These are phyloP conservation scores for Allium fistulosum DNA, from an alignment of 106 monocot genomes.

Conservation along the genomic window DNA sequence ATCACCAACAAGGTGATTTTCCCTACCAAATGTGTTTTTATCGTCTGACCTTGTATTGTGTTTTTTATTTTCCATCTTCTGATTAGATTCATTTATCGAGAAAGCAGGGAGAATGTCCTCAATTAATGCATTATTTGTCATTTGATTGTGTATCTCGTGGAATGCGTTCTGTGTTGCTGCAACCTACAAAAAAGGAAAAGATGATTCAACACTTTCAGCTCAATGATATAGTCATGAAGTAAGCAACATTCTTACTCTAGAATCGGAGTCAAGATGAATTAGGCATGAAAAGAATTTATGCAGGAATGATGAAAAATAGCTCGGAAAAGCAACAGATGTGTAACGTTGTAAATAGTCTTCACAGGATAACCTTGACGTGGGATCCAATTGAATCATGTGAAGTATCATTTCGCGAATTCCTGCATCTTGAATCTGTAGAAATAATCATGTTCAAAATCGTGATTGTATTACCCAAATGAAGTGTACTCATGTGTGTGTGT, in stretches of 20 bases:
- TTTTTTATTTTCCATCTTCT: constrained; percentile 10
- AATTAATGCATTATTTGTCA: constrained; percentile 31
- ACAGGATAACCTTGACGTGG: constrained; percentile 72
- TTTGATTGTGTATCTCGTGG: constrained; percentile 58
- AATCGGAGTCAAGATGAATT: constrained; percentile 82
- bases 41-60: constrained; percentile 10
- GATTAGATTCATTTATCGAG: constrained; percentile 20
- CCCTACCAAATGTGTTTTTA: constrained; percentile 10
- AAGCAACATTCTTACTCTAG: constrained; percentile 43
- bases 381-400: constrained; percentile 99
- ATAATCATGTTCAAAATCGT: neutral
- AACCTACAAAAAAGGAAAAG: constrained; percentile 43
- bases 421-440: constrained; percentile 78
- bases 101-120: constrained; percentile 16
- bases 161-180: constrained; percentile 69
- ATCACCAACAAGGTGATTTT: constrained; percentile 57
- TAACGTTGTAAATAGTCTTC: constrained; percentile 82
- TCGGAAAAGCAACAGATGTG: constrained; percentile 66
- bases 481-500: neutral
- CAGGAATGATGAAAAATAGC: constrained; percentile 87
- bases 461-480: neutral
- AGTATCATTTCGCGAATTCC: constrained; percentile 88
- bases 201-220: neutral
- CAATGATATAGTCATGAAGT: neutral
- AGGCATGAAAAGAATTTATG: constrained; percentile 91